phyloP scores from a whole-genome alignment of 192 early-diverging fungal genomes.

The Coemansia sp. region DNA sequence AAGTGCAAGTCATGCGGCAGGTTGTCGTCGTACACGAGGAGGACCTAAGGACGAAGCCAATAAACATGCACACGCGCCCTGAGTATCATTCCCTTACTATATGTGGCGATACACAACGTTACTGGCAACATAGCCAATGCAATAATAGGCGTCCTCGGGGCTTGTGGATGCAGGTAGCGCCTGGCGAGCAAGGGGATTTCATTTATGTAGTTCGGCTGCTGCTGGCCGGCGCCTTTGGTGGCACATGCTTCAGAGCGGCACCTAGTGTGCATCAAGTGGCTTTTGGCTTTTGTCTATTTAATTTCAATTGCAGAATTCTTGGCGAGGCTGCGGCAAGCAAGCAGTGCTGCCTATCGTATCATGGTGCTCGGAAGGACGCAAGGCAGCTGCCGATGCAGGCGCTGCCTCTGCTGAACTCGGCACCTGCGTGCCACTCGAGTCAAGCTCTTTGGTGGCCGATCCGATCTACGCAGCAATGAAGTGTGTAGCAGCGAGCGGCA shows the following conservation, averaged over 20 bases:
- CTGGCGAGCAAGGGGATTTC: not conserved
- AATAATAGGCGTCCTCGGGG: not conserved
- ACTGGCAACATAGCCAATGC: constrained; percentile 8
- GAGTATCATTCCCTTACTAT: not conserved
- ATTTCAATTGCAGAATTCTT: constrained; percentile 7
- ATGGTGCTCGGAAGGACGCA: not conserved
- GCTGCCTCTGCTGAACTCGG: not conserved
- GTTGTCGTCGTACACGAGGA: not conserved
- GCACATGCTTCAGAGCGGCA: constrained; percentile 7
- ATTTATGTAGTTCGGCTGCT: constrained; percentile 7
- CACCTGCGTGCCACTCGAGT: constrained; percentile 7
- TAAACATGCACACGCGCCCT: not conserved
- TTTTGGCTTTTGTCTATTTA: not conserved
- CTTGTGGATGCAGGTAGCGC: not conserved
- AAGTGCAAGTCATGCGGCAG: not conserved
- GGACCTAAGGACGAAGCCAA: not conserved
- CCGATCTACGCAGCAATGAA: not conserved
- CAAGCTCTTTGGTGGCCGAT: constrained; percentile 1
- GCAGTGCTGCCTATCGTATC: not conserved
- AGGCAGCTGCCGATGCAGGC: not conserved
- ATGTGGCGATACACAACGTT: not conserved
- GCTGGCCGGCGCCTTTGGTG: constrained; percentile 1
- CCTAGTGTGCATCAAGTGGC: constrained; percentile 8
- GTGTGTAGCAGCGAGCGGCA: not conserved
- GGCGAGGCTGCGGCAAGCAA: not conserved